Evolutionary conservation across 345 rosid genomes (phyloP).

Genomic region (Trapa bicornis): DNA sequence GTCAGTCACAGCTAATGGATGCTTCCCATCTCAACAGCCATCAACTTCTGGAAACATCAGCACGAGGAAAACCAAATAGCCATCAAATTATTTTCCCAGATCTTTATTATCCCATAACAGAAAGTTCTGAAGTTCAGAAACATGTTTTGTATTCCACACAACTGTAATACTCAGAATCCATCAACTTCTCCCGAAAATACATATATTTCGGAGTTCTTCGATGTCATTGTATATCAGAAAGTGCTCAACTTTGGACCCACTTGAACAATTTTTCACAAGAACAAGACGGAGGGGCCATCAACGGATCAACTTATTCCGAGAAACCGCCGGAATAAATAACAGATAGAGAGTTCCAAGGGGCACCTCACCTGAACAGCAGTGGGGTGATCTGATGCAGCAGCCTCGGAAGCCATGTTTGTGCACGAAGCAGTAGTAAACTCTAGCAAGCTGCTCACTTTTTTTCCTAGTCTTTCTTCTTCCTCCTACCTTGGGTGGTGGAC

Average conservation of each 20-base stretch:
- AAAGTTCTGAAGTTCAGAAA: background rate
- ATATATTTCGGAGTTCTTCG: background rate
- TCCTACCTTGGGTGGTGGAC: constrained; percentile 4
- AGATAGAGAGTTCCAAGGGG: background rate
- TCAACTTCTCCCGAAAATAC: background rate
- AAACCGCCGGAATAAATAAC: background rate
- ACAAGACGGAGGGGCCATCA: background rate
- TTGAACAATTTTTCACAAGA: background rate
- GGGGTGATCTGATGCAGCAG: constrained; percentile 16
- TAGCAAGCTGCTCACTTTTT: background rate
- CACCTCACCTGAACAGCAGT: constrained; percentile 13
- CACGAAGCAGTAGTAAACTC: background rate
- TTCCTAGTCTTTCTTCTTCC: background rate
- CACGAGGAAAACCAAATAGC: background rate
- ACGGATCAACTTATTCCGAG: background rate
- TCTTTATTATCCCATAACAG: background rate
- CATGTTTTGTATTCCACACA: background rate
- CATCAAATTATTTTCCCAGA: background rate
- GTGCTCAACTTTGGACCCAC: background rate
- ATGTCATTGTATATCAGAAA: background rate
- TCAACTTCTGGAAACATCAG: background rate
- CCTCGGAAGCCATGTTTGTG: constrained; percentile 18
- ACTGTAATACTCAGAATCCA: background rate
- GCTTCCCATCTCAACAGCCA: background rate
- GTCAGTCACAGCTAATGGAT: background rate